Evolutionary conservation across 2,329 filamentous ascomycete genomes (phyloP).

Genomic region (Diaporthe citriasiana): DNA sequence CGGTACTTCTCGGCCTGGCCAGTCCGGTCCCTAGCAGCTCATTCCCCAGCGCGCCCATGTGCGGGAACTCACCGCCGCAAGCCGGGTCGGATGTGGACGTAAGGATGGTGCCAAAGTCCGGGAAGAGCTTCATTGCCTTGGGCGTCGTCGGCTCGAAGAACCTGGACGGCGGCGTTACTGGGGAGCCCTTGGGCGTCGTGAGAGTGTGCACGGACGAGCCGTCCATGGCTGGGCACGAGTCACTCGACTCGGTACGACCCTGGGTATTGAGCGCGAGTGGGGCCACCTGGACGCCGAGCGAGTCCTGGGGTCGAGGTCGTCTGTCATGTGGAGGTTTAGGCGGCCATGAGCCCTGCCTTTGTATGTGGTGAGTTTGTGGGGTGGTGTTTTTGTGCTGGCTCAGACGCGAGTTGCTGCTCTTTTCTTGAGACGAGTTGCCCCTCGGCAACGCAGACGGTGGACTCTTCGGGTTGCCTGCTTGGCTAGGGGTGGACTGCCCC

Average conservation of each 20-base stretch:
- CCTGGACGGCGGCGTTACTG: slow-evolving; percentile 42
- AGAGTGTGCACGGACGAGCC: slow-evolving; percentile 20
- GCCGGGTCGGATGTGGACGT: slow-evolving; percentile 1
- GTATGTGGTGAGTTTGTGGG: background rate
- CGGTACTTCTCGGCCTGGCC: background rate
- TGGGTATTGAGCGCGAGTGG: background rate
- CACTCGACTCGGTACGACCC: background rate
- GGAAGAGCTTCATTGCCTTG: slow-evolving; percentile 48
- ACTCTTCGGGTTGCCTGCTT: background rate
- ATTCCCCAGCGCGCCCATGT: background rate
- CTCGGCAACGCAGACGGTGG: background rate
- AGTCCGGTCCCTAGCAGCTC: background rate
- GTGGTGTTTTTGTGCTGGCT: background rate
- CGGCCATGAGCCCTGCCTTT: background rate
- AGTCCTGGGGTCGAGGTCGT: too few species aligned
- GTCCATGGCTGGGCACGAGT: slow-evolving; percentile 23
- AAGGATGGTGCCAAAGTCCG: slow-evolving; percentile 7
- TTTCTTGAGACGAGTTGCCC: background rate
- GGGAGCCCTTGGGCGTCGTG: background rate
- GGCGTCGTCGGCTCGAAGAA: slow-evolving; percentile 50
- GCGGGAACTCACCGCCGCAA: background rate
- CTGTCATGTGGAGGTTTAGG: background rate
- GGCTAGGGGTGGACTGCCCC: background rate
- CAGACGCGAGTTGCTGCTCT: background rate
- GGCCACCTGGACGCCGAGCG: background rate